Conservation (phyloP, 2,329 filamentous ascomycete genomes). For the Metarhizium sp. region DNA sequence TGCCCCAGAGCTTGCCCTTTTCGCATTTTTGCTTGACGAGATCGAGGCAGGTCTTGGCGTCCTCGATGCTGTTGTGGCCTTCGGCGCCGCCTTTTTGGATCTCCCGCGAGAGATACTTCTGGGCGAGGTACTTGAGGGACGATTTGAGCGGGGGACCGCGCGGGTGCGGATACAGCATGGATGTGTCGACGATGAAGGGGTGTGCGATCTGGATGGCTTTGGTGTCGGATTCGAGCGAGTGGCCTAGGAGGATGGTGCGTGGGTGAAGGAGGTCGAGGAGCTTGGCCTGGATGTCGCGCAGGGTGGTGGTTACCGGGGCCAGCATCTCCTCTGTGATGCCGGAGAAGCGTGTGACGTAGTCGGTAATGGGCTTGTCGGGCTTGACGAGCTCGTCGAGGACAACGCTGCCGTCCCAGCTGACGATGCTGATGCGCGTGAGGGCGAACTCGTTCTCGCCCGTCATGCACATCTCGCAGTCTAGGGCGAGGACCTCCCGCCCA, state of each 20-base stretch:
- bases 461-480: slow-evolving; percentile 98
- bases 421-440: slow-evolving; percentile 78
- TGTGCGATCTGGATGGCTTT: slow-evolving; percentile 79
- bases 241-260: slow-evolving; percentile 65
- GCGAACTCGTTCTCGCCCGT: slow-evolving; percentile 72
- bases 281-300: slow-evolving; percentile 71
- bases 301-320: slow-evolving; percentile 70
- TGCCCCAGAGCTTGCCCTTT: slow-evolving; percentile 79
- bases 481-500: slow-evolving; percentile 66
- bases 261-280: slow-evolving; percentile 65
- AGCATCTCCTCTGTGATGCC: slow-evolving; percentile 87
- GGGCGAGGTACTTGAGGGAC: slow-evolving; percentile 78
- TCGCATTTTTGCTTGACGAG: slow-evolving; percentile 94
- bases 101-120: slow-evolving; percentile 77
- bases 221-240: slow-evolving; percentile 76
- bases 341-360: slow-evolving; percentile 88
- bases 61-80: slow-evolving; percentile 89
- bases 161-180: slow-evolving; percentile 82
- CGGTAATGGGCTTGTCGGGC: slow-evolving; percentile 74
- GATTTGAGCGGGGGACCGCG: slow-evolving; percentile 84
- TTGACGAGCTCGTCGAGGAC: slow-evolving; percentile 89
- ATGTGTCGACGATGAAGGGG: slow-evolving; percentile 88
- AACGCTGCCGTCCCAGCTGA: slow-evolving; percentile 75
- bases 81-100: slow-evolving; percentile 70
- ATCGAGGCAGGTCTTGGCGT: slow-evolving; percentile 83